Conservation (phyloP, 495 filamentous ascomycete species). For the Lindgomyces ingoldianus region DNA sequence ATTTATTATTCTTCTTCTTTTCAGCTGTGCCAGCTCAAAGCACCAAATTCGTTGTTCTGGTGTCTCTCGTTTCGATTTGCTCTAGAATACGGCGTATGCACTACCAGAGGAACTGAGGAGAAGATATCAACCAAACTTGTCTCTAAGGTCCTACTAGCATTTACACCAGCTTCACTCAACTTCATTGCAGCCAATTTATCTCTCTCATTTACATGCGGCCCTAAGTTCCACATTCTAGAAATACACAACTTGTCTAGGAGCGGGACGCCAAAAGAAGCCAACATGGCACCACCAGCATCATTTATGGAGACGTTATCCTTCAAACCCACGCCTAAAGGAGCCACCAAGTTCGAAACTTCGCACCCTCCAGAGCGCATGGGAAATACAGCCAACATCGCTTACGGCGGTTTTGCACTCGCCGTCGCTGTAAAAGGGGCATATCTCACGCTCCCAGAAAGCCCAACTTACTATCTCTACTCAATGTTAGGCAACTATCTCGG, state of each 20-base stretch:
- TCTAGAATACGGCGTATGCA: background rate
- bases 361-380: constrained; percentile 28
- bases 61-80: background rate
- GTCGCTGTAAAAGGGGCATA: constrained; percentile 21
- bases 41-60: background rate
- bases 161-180: background rate
- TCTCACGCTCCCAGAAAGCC: constrained; percentile 9
- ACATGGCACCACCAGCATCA: background rate
- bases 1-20: background rate
- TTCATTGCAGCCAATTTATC: background rate
- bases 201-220: background rate
- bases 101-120: background rate
- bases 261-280: background rate
- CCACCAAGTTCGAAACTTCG: constrained; percentile 1
- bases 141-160: too few species aligned
- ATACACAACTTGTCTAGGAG: background rate
- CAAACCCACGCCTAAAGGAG: background rate
- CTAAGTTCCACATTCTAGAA: background rate
- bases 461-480: constrained; percentile 31
- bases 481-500: constrained; percentile 33
- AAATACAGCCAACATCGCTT: constrained; percentile 31
- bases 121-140: too few species aligned
- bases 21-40: background rate
- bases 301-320: constrained; percentile 11
- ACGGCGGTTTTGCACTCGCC: constrained; percentile 35